Evolutionary conservation across 1,139 yeast species (phyloP), one percentile per base, ranked within the genome.

Genomic region (Candida dubliniensis): DNA sequence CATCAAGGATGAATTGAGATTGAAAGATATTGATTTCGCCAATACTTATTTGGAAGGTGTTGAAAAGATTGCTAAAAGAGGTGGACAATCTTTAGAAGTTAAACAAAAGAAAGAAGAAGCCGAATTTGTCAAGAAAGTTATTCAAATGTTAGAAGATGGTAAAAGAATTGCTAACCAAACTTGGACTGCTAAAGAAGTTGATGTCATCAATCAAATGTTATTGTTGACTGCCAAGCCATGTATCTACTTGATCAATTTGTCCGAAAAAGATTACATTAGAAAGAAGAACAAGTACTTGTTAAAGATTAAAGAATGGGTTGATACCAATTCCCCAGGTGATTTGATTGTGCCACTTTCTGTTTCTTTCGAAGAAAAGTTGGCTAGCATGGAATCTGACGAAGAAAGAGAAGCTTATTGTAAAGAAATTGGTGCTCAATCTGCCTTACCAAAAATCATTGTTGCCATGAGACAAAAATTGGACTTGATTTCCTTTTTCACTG

Each of bases 281-380:
- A 93, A 91, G 83, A 93, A 93, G 87, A 93, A 95, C 80, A 93
- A 93, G 84, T 87, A 89, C 69, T 77, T 93, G 68, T 71, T 86
- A 51, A 83, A 78, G 65, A 91, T 93, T 69, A 93, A 93, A 77
- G 91, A 91, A 76, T 93, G 99, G 99, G 87, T 95, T 61, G 98
- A 95, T 71, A 74, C 76, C 58, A 76, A 81, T 77, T 91, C 97
- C 44, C 95, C 97, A 53, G 98, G 98, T 60, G 99, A 93, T 69
- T 67, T 85, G 53, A 87, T 93, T 62, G 89, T 93, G 56, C 99
- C 99, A 64, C 80, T 93, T 66, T 86, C 96, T 42, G 97, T 93
- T 46, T 85, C 85, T 51, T 79, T 89, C 56, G 99, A 93, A 78
- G 97, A 91, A 71, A 88, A 87, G 69, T 79, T 93, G 60, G 87